A percentile compares a stretch with the other conserved stretches of the same genome.
These are phyloP conservation scores for Globisporangium canariense DNA, from an alignment of 352 stramenopile species.

Conservation along the genomic window DNA sequence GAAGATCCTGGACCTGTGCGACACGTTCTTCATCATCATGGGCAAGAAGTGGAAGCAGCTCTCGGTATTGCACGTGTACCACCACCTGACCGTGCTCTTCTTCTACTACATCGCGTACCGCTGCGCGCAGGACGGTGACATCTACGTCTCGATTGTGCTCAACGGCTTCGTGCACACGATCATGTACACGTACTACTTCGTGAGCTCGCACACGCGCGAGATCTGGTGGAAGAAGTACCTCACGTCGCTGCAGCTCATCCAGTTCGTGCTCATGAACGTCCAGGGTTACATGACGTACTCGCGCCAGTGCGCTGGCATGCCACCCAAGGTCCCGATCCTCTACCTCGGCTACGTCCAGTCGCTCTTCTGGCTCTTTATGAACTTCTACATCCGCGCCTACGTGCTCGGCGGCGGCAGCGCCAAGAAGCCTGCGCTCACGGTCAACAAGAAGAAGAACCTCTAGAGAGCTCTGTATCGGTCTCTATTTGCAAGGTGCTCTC, in stretches of 20 bases:
- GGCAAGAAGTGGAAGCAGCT: constrained; percentile 98
- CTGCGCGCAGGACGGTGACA: constrained; percentile 83
- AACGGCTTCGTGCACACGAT: constrained; percentile 98
- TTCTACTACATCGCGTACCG: constrained; percentile 89
- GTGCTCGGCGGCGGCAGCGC: constrained; percentile 1
- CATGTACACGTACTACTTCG: constrained; percentile 99
- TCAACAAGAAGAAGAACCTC: background rate
- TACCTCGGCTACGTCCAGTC: constrained; percentile 96
- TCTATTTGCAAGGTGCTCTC: no score
- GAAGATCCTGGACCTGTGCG: constrained; percentile 93
- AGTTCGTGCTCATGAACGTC: constrained; percentile 90
- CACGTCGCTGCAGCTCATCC: constrained; percentile 94
- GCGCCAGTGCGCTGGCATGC: constrained; percentile 87
- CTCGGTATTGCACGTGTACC: constrained; percentile 97
- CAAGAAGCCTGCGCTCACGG: background rate
- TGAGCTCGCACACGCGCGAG: constrained; percentile 95
- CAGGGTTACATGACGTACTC: constrained; percentile 72
- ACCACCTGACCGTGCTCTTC: constrained; percentile 95
- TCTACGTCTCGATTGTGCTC: constrained; percentile 95
- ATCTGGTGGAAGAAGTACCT: constrained; percentile 98
- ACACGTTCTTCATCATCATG: constrained; percentile 98
- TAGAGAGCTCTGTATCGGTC: no score
- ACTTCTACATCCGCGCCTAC: constrained; percentile 91
- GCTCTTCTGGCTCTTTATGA: constrained; percentile 94
- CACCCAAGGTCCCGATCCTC: constrained; percentile 71